A percentile compares a stretch with the other conserved stretches of the same genome.
These are phyloP conservation scores for Mycena leptocephala DNA, from an alignment of 768 basidiomycete species.

Conservation along the genomic window DNA sequence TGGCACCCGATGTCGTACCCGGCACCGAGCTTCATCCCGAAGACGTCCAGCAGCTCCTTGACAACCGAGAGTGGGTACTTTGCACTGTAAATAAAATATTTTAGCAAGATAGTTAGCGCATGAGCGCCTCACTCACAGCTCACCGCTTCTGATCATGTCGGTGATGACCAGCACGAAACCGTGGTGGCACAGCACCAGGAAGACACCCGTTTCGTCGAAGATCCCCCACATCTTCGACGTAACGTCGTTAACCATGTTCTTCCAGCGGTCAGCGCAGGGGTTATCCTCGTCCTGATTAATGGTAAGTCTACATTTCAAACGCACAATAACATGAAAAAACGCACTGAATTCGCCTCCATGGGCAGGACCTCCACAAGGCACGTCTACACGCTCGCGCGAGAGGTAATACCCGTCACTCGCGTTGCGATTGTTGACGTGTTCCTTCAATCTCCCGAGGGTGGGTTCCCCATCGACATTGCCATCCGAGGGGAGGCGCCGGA, in stretches of 20 bases:
- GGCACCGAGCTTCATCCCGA: conserved; percentile 22
- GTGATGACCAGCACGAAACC: neutral
- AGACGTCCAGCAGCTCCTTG: conserved; percentile 38
- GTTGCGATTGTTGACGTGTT: conserved; percentile 15
- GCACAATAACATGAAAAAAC: neutral
- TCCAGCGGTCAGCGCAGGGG: conserved; percentile 36
- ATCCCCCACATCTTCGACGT: too few relatives aligned
- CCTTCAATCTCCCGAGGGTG: neutral
- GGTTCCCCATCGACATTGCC: neutral
- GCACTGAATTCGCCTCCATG: neutral
- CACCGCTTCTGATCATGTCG: neutral
- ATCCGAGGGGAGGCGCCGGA: neutral
- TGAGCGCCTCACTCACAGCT: neutral
- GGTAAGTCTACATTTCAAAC: neutral
- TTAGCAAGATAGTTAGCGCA: neutral
- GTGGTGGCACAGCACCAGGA: neutral
- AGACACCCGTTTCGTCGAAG: too few relatives aligned
- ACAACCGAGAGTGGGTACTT: neutral
- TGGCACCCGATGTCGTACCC: conserved; percentile 45
- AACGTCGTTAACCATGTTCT: neutral
- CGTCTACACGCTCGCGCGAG: conserved; percentile 22
- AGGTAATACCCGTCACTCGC: conserved; percentile 23
- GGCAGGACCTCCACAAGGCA: neutral
- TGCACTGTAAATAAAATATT: neutral
- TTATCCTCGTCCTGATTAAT: conserved; percentile 9